These are phyloP conservation scores for Fraxinus albicans DNA, from an alignment of 305 asterid species.

Conservation along the genomic window DNA sequence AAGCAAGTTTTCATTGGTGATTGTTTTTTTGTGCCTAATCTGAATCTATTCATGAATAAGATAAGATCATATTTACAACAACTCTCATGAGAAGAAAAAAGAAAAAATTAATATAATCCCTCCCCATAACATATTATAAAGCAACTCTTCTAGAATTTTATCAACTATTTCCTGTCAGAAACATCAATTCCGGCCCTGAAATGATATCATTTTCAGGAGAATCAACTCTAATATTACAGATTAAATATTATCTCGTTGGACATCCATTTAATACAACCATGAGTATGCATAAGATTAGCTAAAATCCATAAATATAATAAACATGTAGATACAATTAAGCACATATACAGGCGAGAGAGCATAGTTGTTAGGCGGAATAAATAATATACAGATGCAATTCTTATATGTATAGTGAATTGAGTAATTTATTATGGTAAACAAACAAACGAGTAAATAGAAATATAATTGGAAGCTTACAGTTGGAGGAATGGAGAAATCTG, in stretches of 20 bases:
- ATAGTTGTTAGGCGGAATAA: neutral
- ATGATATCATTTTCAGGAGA: neutral
- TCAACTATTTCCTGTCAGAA: neutral
- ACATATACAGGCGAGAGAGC: neutral
- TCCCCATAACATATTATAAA: neutral
- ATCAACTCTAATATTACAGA: neutral
- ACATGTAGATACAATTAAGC: neutral
- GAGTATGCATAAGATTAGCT: neutral
- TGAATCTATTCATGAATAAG: neutral
- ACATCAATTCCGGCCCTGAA: neutral
- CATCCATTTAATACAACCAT: neutral
- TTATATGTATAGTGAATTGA: neutral
- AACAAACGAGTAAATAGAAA: neutral
- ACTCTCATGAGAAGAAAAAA: neutral
- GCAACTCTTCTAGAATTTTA: neutral
- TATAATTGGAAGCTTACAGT: slow-evolving; percentile 43
- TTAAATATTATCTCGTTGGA: neutral
- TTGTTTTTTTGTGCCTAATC: neutral
- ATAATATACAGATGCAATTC: neutral
- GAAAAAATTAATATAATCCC: neutral
- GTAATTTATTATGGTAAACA: neutral
- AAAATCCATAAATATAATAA: neutral
- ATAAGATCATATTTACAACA: neutral
- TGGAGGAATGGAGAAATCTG: slow-evolving; percentile 70
- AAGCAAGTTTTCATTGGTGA: neutral